phyloP scores from a whole-genome alignment of 176 grass and related monocot species.

The Oryza rufipogon region DNA sequence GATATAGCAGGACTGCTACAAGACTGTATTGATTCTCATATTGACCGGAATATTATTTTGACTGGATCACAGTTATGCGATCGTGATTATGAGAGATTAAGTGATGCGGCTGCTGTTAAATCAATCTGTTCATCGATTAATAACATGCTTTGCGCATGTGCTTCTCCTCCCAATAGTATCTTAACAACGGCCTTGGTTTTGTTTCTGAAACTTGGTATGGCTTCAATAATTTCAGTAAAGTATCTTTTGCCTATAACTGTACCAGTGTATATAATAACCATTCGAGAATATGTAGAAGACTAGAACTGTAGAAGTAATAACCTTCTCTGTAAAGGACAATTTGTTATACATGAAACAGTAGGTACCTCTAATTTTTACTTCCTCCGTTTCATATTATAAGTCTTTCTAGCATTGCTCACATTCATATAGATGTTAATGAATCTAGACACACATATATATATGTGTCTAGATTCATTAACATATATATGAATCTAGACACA shows the following conservation, averaged over 20 bases:
- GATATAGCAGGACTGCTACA: constrained; percentile 60
- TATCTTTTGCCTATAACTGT: constrained; percentile 23
- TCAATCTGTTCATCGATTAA: constrained; percentile 72
- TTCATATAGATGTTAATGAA: too few relatives aligned
- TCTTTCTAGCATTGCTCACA: too few relatives aligned
- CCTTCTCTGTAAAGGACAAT: not conserved
- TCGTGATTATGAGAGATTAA: constrained; percentile 42
- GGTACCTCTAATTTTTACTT: not conserved
- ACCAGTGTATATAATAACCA: not conserved
- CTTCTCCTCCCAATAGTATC: constrained; percentile 52
- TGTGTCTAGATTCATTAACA: too few relatives aligned
- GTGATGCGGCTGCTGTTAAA: constrained; percentile 54
- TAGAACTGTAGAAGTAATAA: constrained; percentile 35
- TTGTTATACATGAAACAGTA: not conserved
- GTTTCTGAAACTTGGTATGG: constrained; percentile 93
- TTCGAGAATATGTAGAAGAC: not conserved
- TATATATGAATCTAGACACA: too few relatives aligned
- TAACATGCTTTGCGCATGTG: constrained; percentile 51
- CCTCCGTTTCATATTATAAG: too few relatives aligned
- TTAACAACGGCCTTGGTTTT: constrained; percentile 64
- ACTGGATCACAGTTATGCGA: constrained; percentile 36
- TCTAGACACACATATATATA: too few relatives aligned
- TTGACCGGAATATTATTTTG: constrained; percentile 46
- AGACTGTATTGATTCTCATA: constrained; percentile 64
- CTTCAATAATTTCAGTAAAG: constrained; percentile 27